phyloP scores from a whole-genome alignment of 768 basidiomycete genomes.

The Pisolithus albus region DNA sequence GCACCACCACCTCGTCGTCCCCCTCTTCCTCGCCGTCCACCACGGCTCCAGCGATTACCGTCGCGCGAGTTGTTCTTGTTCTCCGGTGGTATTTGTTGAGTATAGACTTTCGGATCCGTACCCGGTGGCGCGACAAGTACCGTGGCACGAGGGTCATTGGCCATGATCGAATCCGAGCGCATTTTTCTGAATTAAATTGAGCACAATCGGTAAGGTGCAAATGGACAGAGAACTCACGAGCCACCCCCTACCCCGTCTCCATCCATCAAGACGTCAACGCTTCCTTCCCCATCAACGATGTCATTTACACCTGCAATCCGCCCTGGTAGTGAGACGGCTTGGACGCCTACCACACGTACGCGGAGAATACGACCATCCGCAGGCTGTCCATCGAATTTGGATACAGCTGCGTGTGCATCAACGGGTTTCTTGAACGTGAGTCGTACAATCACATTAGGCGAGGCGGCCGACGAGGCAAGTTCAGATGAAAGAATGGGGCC shows the following conservation, averaged over 20 bases:
- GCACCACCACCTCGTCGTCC: constrained; percentile 17
- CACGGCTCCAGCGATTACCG: constrained; percentile 22
- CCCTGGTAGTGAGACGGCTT: constrained; percentile 49
- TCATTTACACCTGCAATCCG: constrained; percentile 48
- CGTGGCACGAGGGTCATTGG: constrained; percentile 54
- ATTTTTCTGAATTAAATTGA: constrained; percentile 55
- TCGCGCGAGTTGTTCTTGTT: constrained; percentile 13
- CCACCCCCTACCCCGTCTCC: constrained; percentile 31
- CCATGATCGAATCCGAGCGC: constrained; percentile 72
- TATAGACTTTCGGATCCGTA: constrained; percentile 47
- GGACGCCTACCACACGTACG: constrained; percentile 56
- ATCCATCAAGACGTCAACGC: constrained; percentile 52
- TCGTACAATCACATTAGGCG: constrained; percentile 50
- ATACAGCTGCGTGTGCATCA: constrained; percentile 60
- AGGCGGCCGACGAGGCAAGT: constrained; percentile 9
- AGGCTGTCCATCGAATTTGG: constrained; percentile 71
- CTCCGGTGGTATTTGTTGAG: constrained; percentile 16
- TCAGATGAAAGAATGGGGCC: constrained; percentile 50
- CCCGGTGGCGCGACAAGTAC: constrained; percentile 67
- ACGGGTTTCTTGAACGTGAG: constrained; percentile 63
- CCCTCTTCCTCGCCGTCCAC: constrained; percentile 18
- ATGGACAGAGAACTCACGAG: constrained; percentile 39
- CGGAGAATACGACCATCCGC: constrained; percentile 74
- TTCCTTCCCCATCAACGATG: constrained; percentile 32
- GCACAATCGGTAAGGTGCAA: background rate